These are phyloP conservation scores for Coprinopsis cinerea DNA, from an alignment of 768 basidiomycete genomes.

Conservation along the genomic window DNA sequence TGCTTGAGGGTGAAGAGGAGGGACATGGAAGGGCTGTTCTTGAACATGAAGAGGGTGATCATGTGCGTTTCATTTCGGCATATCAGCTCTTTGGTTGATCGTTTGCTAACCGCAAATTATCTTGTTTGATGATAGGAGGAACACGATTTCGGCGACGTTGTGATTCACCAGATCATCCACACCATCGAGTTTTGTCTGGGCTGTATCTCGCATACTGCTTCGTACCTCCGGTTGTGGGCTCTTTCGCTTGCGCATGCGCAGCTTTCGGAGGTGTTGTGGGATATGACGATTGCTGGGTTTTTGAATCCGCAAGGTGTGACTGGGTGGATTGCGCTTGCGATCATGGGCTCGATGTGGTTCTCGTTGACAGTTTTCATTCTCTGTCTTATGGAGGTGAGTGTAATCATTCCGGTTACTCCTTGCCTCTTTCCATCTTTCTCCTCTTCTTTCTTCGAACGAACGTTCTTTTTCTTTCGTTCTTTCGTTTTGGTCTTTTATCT, in stretches of 20 bases:
- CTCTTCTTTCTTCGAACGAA: background rate
- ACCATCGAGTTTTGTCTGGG: conserved; percentile 99
- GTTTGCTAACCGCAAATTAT: background rate
- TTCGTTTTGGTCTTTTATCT: too few species aligned
- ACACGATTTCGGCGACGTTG: conserved; percentile 90
- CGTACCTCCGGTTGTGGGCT: conserved; percentile 93
- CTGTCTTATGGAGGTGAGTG: conserved; percentile 91
- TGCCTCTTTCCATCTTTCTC: background rate
- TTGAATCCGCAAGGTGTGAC: conserved; percentile 61
- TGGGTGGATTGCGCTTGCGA: conserved; percentile 46
- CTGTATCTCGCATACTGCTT: conserved; percentile 96
- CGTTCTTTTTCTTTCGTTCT: background rate
- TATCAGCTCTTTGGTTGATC: conserved; percentile 1
- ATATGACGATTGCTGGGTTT: conserved; percentile 69
- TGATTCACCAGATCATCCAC: conserved; percentile 97
- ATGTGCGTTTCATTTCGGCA: conserved; percentile 44
- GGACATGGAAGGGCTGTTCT: conserved; percentile 68
- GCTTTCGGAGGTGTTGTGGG: conserved; percentile 89
- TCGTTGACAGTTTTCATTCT: conserved; percentile 66
- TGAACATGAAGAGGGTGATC: conserved; percentile 73
- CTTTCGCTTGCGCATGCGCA: conserved; percentile 97
- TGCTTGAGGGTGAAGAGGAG: conserved; percentile 74
- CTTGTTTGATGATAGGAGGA: conserved; percentile 45
- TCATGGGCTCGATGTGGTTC: conserved; percentile 74
- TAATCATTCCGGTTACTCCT: conserved; percentile 2